Evolutionary conservation across 257 asterid species (phyloP).

Genomic region (Salvia hispanica): DNA sequence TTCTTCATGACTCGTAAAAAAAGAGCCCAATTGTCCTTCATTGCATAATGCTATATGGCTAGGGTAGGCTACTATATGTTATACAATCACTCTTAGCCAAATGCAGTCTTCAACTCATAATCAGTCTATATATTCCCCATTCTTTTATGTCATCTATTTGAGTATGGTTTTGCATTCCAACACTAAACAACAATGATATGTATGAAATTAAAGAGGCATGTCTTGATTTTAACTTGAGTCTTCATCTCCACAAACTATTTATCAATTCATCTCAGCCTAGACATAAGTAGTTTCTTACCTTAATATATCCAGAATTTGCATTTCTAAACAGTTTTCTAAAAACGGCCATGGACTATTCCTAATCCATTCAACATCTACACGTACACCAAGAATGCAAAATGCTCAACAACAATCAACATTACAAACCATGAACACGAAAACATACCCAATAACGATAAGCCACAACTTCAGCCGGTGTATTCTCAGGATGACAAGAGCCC

Average conservation of each 20-base stretch:
- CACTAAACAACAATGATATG: slow-evolving; percentile 14
- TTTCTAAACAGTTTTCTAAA: neutral
- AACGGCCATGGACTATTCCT: neutral
- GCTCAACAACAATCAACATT: neutral
- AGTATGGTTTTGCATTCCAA: slow-evolving; percentile 6
- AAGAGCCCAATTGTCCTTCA: neutral
- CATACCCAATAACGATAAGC: slow-evolving; percentile 93
- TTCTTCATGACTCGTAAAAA: neutral
- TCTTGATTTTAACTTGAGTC: slow-evolving; percentile 6
- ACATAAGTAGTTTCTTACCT: neutral
- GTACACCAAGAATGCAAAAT: neutral
- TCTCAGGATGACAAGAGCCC: slow-evolving; percentile 71
- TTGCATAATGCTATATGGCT: neutral
- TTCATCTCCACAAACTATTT: neutral
- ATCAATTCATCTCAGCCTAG: slow-evolving; percentile 9
- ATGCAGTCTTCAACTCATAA: slow-evolving; percentile 4
- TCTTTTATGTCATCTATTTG: neutral
- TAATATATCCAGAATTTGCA: neutral
- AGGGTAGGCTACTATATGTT: slow-evolving; percentile 4
- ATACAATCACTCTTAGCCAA: neutral
- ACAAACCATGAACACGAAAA: neutral
- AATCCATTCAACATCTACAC: slow-evolving; percentile 20
- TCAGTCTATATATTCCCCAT: slow-evolving; percentile 1
- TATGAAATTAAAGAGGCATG: neutral
- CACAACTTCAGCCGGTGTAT: slow-evolving; percentile 83